A percentile compares a stretch with the other conserved stretches of the same genome.
These are phyloP conservation scores for Xylaria longipes DNA, from an alignment of 495 filamentous ascomycete species.

Conservation along the genomic window DNA sequence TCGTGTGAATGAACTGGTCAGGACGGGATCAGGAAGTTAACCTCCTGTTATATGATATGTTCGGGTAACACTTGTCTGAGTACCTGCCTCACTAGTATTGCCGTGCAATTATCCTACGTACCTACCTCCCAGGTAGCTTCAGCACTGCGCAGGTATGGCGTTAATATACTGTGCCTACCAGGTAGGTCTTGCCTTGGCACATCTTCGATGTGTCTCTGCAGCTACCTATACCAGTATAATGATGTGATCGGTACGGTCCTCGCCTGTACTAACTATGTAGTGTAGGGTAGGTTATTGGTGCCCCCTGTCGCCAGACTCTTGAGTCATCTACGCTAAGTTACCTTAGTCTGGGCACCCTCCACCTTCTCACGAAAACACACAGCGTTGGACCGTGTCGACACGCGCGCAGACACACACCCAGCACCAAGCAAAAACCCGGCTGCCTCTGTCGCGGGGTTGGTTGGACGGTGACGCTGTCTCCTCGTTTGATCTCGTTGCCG, in stretches of 20 bases:
- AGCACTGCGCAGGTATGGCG: not conserved
- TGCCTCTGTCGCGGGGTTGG: constrained; percentile 2
- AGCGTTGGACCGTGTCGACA: constrained; percentile 3
- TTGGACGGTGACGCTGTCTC: not conserved
- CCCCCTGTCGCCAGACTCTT: not conserved
- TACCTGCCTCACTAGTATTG: not conserved
- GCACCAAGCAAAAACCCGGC: not conserved
- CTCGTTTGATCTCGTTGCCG: not conserved
- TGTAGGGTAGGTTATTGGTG: not conserved
- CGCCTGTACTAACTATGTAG: not conserved
- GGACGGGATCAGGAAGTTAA: not conserved
- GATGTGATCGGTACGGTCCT: not conserved
- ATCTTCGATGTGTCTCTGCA: not conserved
- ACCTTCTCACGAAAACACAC: not conserved
- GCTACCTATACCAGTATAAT: not conserved
- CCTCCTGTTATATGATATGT: not conserved
- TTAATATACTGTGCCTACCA: not conserved
- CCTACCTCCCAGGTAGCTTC: not conserved
- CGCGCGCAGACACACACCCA: not conserved
- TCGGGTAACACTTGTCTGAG: not conserved
- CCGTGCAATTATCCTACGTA: not conserved
- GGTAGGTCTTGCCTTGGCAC: not conserved
- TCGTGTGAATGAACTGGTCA: not conserved
- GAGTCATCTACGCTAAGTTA: not conserved
- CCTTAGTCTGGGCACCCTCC: not conserved